Conservation (phyloP, 352 stramenopile species). For the Thalassiosira ordinaria region DNA sequence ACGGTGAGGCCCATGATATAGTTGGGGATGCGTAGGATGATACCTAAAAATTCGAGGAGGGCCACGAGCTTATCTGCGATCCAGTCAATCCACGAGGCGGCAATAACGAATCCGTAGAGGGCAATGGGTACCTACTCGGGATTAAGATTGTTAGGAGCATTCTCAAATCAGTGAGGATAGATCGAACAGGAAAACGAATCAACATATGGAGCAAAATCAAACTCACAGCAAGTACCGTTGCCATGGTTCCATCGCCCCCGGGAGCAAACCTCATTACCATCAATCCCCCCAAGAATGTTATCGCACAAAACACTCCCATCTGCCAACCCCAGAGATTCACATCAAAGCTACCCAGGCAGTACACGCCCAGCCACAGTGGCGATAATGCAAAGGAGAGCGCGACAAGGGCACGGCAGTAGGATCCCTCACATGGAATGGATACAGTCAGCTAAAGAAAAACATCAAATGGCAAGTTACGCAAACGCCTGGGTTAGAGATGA, state of each 20-base stretch:
- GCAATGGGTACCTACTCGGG: constrained; percentile 82
- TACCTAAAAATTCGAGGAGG: constrained; percentile 84
- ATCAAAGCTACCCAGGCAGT: constrained; percentile 65
- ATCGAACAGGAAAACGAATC: constrained; percentile 25
- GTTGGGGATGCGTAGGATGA: constrained; percentile 84
- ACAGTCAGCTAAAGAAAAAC: constrained; percentile 87
- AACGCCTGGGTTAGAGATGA: no score
- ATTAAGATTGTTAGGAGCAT: no score
- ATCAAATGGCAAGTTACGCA: no score
- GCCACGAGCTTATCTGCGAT: constrained; percentile 83
- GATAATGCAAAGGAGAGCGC: constrained; percentile 88
- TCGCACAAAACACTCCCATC: constrained; percentile 34
- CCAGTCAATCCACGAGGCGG: constrained; percentile 85
- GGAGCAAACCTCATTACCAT: constrained; percentile 73
- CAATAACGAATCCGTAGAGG: constrained; percentile 85
- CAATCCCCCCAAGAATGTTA: constrained; percentile 43
- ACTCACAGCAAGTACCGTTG: constrained; percentile 43
- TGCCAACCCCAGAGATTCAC: constrained; percentile 44
- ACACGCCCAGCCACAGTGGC: constrained; percentile 88
- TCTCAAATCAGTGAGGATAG: constrained; percentile 33
- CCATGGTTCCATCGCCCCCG: constrained; percentile 62
- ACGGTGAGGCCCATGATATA: constrained; percentile 89
- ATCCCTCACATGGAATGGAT: constrained; percentile 87
- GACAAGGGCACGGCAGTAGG: constrained; percentile 89
- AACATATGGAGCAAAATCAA: neutral